These are phyloP conservation scores for Pelargonium australe DNA, from an alignment of 441 rosid species.

Conservation along the genomic window DNA sequence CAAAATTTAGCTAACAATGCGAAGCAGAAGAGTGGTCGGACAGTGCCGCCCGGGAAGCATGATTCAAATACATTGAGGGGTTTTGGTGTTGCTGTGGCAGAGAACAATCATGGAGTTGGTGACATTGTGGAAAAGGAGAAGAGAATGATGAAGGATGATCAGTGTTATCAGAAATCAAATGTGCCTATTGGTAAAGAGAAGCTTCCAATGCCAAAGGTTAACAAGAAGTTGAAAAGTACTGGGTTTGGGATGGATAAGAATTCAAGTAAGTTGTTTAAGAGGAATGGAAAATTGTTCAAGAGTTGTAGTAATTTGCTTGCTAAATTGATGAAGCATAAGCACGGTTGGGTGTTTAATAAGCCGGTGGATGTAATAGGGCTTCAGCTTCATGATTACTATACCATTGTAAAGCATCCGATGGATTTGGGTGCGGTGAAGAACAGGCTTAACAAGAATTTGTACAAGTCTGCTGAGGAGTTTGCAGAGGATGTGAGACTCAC, in stretches of 20 bases:
- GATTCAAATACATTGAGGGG: constrained; percentile 57
- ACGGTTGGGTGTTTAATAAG: constrained; percentile 92
- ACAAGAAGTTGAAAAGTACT: too few species aligned
- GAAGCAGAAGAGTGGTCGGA: constrained; percentile 48
- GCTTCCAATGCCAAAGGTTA: too few species aligned
- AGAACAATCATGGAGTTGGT: constrained; percentile 52
- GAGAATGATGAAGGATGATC: constrained; percentile 90
- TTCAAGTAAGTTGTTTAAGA: constrained; percentile 39
- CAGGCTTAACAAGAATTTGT: constrained; percentile 59
- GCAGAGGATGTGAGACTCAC: constrained; percentile 99
- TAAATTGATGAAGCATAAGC: constrained; percentile 86
- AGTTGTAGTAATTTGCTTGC: constrained; percentile 69
- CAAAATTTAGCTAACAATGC: too few species aligned
- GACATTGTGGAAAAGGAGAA: constrained; percentile 88
- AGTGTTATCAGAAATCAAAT: too few species aligned
- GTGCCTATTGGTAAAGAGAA: constrained; percentile 80
- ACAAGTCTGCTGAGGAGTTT: constrained; percentile 87
- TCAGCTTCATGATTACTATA: constrained; percentile 79
- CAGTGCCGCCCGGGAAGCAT: constrained; percentile 34
- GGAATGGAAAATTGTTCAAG: constrained; percentile 57
- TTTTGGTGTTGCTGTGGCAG: constrained; percentile 57
- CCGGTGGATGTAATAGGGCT: constrained; percentile 82
- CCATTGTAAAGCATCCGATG: constrained; percentile 86
- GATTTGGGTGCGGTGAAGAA: constrained; percentile 86
- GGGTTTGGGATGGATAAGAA: background rate